Conservation (phyloP, 257 asterid species). For the Nicotiana tomentosiformis region DNA sequence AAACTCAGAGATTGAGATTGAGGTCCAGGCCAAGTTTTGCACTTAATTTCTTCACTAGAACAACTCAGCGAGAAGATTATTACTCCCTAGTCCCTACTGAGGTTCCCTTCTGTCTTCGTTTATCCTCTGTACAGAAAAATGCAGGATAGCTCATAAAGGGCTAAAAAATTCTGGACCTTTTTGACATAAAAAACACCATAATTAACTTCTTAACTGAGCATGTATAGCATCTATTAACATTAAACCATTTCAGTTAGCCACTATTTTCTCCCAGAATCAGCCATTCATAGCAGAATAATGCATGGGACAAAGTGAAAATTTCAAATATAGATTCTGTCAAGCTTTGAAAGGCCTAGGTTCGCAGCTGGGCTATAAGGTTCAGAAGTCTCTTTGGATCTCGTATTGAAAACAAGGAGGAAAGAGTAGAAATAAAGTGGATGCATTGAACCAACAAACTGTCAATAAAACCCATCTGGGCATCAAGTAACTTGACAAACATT, state of each 20-base stretch:
- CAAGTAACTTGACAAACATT: background rate
- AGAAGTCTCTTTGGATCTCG: background rate
- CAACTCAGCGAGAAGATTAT: background rate
- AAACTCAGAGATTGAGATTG: background rate
- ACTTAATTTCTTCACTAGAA: background rate
- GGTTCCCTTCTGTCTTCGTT: too few relatives aligned
- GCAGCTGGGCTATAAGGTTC: background rate
- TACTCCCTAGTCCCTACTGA: background rate
- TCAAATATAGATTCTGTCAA: background rate
- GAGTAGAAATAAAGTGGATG: background rate
- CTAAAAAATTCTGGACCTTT: background rate
- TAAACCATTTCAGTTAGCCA: background rate
- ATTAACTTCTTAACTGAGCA: background rate
- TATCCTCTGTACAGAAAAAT: background rate
- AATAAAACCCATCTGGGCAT: background rate
- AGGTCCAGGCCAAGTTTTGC: background rate
- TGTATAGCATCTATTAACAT: background rate
- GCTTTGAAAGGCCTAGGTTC: background rate
- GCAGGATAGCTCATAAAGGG: background rate
- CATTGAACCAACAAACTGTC: background rate
- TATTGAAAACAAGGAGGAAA: background rate
- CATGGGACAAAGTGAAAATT: background rate
- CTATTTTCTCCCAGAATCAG: background rate
- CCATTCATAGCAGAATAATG: background rate
- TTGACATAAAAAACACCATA: background rate